Evolutionary conservation across 345 rosid species (phyloP).

Genomic region (Zanthoxylum bungeanum): DNA sequence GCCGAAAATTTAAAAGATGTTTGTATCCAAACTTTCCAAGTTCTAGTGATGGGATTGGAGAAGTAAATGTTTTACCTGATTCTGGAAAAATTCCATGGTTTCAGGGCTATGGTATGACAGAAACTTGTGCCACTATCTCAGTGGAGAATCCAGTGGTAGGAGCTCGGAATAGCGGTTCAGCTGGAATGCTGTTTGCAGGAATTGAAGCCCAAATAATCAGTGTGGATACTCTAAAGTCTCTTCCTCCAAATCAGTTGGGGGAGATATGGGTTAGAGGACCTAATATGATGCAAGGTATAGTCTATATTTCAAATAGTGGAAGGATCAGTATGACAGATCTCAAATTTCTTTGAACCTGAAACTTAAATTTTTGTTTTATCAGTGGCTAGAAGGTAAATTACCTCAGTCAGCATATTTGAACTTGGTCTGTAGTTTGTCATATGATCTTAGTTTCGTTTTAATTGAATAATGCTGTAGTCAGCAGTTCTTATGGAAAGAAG

Average conservation of each 20-base stretch:
- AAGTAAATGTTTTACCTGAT: conserved; percentile 6
- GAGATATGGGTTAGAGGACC: conserved; percentile 93
- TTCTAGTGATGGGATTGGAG: not conserved
- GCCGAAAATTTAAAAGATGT: not conserved
- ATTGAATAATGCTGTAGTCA: not conserved
- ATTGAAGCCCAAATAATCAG: conserved; percentile 72
- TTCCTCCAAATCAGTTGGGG: conserved; percentile 73
- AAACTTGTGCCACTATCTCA: conserved; percentile 66
- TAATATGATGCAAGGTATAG: conserved; percentile 82
- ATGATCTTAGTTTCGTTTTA: not conserved
- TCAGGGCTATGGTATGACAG: conserved; percentile 96
- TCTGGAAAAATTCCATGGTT: conserved; percentile 12
- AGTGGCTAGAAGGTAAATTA: not conserved
- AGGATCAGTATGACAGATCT: not conserved
- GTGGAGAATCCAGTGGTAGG: conserved; percentile 50
- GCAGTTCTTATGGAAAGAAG: not conserved
- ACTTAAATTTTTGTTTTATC: not conserved
- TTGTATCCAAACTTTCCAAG: not conserved
- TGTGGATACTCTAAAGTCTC: conserved; percentile 55
- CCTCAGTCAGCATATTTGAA: not conserved
- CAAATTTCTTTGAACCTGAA: not conserved
- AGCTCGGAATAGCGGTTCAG: conserved; percentile 54
- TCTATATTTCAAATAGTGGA: not conserved
- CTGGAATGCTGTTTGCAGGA: conserved; percentile 67
- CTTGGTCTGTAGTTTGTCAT: not conserved